Base-by-base conservation (phyloP, 108 stramenopile genomes). In the Cylindrotheca fusiformis region DNA sequence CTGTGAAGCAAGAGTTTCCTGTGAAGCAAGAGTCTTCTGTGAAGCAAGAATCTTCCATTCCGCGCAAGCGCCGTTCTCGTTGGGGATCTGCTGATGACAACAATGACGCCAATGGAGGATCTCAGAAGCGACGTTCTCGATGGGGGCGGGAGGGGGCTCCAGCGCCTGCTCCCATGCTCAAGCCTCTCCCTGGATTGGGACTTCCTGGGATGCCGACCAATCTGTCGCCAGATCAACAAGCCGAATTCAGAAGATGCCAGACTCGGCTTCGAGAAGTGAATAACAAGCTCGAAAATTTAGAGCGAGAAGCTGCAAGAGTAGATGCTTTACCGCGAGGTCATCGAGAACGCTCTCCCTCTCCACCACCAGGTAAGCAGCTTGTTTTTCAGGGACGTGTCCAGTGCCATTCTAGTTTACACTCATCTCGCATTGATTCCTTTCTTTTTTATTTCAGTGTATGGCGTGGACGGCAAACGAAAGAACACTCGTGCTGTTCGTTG, bases 401-500 rank as follows among this genome's bases (percentile, higher is more conserved):
- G 10, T 41, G 14, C 4, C 23, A 10, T 55, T 24, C 3, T 55
- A 17, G 54, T 41, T 31, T 56, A 0, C 12, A 52, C 22, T 19
- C 51, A 28, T 56, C 10, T 31, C 12, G 55, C 10, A 24, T 31
- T 28, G 10, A 17, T 48, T 58, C 33, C 10, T 22, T 41, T 33
- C n/a, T 25, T 58, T 27, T 28, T 20, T 2, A 26, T 28, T 24
- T 4, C 60, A 75, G 74, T 93, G 10, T 99, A 99, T 69, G 97
- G 96, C 21, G 60, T 88, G 29, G 87, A 94, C 62, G 99, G 99
- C 4, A 95, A 89, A 33, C 78, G 97, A 0, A 93, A 84, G 30
- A 99, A 99, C 68, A 98, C 95, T 12, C 85, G 97, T 27, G 96
- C 96, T 52, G 84, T 84, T 20, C 84, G 98, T n/a, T 97, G 97